These are phyloP conservation scores for Arxiozyma telluris DNA, from an alignment of 1,139 yeast genomes.

Conservation along the genomic window DNA sequence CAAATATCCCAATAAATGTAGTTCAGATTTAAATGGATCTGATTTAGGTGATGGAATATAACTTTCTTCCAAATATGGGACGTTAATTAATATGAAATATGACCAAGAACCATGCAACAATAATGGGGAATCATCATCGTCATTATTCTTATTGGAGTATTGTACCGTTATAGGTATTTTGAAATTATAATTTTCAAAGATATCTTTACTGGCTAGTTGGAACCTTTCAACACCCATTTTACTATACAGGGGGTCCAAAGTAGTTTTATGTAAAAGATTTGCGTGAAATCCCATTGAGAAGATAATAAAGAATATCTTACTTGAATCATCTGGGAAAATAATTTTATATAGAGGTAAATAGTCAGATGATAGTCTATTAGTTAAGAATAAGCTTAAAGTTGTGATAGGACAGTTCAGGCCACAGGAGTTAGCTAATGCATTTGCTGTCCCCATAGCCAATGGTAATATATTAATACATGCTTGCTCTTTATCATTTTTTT, in stretches of 20 bases:
- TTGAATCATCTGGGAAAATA: conserved; percentile 40
- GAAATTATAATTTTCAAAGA: conserved; percentile 34
- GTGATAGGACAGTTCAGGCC: conserved; percentile 40
- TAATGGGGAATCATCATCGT: not conserved
- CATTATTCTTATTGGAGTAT: not conserved
- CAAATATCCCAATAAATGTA: conserved; percentile 50
- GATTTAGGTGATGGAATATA: conserved; percentile 72
- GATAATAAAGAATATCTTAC: conserved; percentile 52
- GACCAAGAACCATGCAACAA: conserved; percentile 28
- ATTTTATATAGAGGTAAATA: conserved; percentile 48
- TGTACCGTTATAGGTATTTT: conserved; percentile 32
- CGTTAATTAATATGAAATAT: conserved; percentile 57
- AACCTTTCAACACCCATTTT: conserved; percentile 60
- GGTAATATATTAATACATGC: conserved; percentile 36
- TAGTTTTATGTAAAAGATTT: conserved; percentile 60
- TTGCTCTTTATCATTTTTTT: too few relatives aligned
- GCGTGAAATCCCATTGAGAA: conserved; percentile 85
- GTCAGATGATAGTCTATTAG: conserved; percentile 36
- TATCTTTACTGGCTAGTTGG: conserved; percentile 53
- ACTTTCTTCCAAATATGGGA: conserved; percentile 54
- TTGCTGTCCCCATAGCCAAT: conserved; percentile 82
- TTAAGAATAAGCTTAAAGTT: conserved; percentile 38
- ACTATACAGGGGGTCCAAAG: conserved; percentile 57
- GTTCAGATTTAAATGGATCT: conserved; percentile 38
- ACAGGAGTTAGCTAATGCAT: conserved; percentile 62